Base-by-base conservation (phyloP, 441 rosid species). In the Pelargonium australe region DNA sequence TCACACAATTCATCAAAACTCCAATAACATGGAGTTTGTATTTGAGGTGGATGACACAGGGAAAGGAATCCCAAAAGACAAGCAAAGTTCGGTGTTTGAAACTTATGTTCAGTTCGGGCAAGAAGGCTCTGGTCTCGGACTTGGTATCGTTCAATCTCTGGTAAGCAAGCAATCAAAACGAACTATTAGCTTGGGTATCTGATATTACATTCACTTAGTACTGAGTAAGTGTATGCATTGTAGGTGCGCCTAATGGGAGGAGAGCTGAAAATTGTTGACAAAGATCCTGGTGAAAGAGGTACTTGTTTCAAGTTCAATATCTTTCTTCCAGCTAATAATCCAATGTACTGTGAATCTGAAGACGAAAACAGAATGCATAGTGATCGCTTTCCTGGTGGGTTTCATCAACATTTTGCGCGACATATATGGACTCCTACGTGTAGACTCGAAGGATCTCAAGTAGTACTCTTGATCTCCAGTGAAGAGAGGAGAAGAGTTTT, bases 21-120 rank as follows among this genome's bases (percentile, higher is more conserved):
- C 80, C 5, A 71, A 81, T 49, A 66, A 69, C 47, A 67, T 77
- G 69, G 77, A 78, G 67, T 74, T 86, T 68, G 79, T 77, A 44
- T 81, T 84, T 11, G 88, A 86, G 77, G 85, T 86, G 68, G 85
- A 83, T 14, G 90, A 86, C 63, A 84, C 88, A 0, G 90, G 88
- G 44, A 80, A 70, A 68, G 90, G 90, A 68, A 80, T 86, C 57
- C 88, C 88, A 0, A 81, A 70, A 69, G 86, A 84, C 68, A 82
- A 81, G 76, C 80, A 78, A 53, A 72, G 70, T 10, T 82, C 85
- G 0, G 78, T 87, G 25, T 87, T 85, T 57, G 88, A 87, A 79
- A 83, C 84, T 72, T 87, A 78, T 64, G 80, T 82, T 63, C 92
- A 85, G 75, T 67, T 64, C 12, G 82, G 80, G 17, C 83, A 79